A percentile compares a stretch with the other conserved stretches of the same genome.
These are phyloP conservation scores for Furcasterigmium furcatum DNA, from an alignment of 2,329 filamentous ascomycete species.

Conservation along the genomic window DNA sequence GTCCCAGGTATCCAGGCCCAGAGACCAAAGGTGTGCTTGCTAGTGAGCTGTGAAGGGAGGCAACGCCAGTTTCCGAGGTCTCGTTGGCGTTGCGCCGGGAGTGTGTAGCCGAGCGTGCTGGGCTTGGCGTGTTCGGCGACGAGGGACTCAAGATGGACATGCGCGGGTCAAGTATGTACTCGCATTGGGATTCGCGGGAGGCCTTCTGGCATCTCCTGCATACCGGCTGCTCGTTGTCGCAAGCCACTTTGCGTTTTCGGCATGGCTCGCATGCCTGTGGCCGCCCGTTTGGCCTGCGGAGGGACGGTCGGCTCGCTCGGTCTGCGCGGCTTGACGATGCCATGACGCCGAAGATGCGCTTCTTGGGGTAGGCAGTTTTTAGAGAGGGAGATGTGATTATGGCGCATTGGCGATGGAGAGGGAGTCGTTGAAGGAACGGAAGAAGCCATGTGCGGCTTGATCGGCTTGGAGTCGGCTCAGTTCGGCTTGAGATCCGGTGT, in stretches of 20 bases:
- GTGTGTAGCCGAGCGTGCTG: too few relatives aligned
- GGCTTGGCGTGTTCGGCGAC: not conserved
- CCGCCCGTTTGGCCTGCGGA: not conserved
- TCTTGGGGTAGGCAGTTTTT: too few relatives aligned
- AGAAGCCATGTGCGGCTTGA: too few relatives aligned
- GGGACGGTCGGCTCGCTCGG: not conserved
- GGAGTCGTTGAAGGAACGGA: too few relatives aligned
- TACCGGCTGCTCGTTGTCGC: constrained; percentile 33
- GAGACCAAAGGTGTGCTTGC: not conserved
- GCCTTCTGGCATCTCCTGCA: constrained; percentile 33
- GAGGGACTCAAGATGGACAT: not conserved
- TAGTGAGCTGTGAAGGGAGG: too few relatives aligned
- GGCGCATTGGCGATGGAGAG: too few relatives aligned
- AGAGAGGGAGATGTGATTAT: too few relatives aligned
- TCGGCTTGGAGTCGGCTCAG: too few relatives aligned
- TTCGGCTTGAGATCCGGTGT: too few relatives aligned
- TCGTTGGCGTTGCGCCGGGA: not conserved
- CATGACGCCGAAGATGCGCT: too few relatives aligned
- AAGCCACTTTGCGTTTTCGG: constrained; percentile 36
- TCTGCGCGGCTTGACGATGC: not conserved
- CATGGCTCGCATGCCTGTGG: constrained; percentile 24
- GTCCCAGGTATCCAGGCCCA: constrained; percentile 37
- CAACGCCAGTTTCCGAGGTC: not conserved
- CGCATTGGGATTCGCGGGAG: constrained; percentile 23
- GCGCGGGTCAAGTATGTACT: constrained; percentile 23